Evolutionary conservation across 164 flowering plant genomes (phyloP), one percentile per base, ranked within the genome.

Genomic region (Aristolochia californica): DNA sequence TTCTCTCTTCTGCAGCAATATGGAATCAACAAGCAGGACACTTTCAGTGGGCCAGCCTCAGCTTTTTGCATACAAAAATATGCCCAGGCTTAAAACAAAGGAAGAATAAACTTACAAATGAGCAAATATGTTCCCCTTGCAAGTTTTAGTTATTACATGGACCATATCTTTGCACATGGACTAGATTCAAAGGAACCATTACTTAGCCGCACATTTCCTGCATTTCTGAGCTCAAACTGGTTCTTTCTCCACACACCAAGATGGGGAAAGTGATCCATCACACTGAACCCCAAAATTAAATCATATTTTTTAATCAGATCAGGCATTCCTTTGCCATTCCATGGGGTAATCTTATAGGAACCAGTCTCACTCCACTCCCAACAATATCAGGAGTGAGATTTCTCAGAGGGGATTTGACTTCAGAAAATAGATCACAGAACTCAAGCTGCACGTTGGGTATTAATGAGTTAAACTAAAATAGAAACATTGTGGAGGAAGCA

Each of bases 241-340:
- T 74, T 76, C 76, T 87, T 88, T 75, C 72, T 76, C 91, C 97
- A 82, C 23, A 87, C 55, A 60, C 97, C 95, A 71, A 88, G 85
- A 45, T 82, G 74, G 13, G 26, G 26, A 47, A 71, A 86, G 48
- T 60, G 77, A 67, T 73, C 69, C 12, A 59, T 69, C 17, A 17
- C 7, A 54, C 45, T 60, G 10, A 68, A 66, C 18, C 59, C 67
- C 5, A 57, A 55, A 57, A 52, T 58, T 53, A 78, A 23, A 67
- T 68, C 76, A 70, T 71, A 63, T 56, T 69, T 72, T 9, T 68
- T 57, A 74, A 88, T 74, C 43, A 77, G 73, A 61, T 81, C 75
- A 56, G 94, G 98, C 44, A 87, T 70, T 57, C 70, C 80, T 72
- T 76, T 87, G 4, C 98, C 97, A 71, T 87, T 81, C 98, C 98